Percentiles rank a stretch among this genome's conserved stretches.
Evolutionary conservation across 2,329 filamentous ascomycete genomes (phyloP).

Genomic region (Ophiostoma angusticollis): DNA sequence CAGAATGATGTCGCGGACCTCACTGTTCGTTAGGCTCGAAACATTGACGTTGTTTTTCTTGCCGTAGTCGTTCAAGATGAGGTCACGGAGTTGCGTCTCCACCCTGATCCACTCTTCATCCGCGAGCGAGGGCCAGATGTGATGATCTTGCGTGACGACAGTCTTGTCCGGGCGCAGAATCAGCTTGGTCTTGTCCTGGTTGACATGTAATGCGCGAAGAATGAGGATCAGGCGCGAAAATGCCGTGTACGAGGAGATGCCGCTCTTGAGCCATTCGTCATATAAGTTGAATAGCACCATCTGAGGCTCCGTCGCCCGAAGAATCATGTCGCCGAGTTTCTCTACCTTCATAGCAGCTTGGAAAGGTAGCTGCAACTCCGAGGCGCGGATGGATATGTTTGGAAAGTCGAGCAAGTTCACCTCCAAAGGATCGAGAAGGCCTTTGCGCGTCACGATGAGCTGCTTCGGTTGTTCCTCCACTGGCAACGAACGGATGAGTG

Average conservation of each 20-base stretch:
- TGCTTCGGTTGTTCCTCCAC: slow-evolving; percentile 99
- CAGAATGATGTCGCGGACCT: slow-evolving; percentile 95
- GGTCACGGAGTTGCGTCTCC: slow-evolving; percentile 87
- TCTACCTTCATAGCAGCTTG: slow-evolving; percentile 99
- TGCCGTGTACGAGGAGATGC: slow-evolving; percentile 91
- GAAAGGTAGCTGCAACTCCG: slow-evolving; percentile 93
- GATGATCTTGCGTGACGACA: slow-evolving; percentile 95
- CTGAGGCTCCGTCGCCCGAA: slow-evolving; percentile 95
- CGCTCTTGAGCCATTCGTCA: slow-evolving; percentile 93
- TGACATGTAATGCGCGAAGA: slow-evolving; percentile 87
- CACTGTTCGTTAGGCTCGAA: slow-evolving; percentile 86
- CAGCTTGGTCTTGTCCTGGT: slow-evolving; percentile 96
- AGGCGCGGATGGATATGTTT: slow-evolving; percentile 96
- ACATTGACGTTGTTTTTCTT: slow-evolving; percentile 99
- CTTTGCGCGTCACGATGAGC: slow-evolving; percentile 94
- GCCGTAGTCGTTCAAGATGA: slow-evolving; percentile 96
- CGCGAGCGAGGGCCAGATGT: slow-evolving; percentile 90
- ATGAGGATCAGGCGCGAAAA: slow-evolving; percentile 94
- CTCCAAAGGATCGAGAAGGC: slow-evolving; percentile 89
- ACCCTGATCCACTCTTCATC: slow-evolving; percentile 99
- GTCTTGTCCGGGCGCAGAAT: slow-evolving; percentile 92
- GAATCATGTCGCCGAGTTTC: slow-evolving; percentile 97
- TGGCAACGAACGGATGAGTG: slow-evolving; percentile 84
- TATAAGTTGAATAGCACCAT: slow-evolving; percentile 99
- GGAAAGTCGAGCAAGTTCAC: slow-evolving; percentile 97